Percentiles rank a stretch among this genome's conserved stretches.
phyloP scores from a whole-genome alignment of 73 alveolate genomes.

The Tetrahymena borealis region DNA sequence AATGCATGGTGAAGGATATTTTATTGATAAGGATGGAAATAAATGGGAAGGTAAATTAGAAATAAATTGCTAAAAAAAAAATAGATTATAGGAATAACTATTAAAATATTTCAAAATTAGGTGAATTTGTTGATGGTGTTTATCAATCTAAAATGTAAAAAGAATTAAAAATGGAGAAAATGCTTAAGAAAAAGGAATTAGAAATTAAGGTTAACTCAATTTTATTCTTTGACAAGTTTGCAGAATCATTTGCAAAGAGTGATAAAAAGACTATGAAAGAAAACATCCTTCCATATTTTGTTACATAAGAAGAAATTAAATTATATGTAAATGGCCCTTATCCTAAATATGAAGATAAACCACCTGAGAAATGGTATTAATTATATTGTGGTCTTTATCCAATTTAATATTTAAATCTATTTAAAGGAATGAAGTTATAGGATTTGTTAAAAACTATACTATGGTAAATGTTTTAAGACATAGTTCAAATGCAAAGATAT shows the following conservation, averaged over 20 bases:
- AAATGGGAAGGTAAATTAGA: slow-evolving; percentile 68
- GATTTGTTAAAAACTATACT: background rate
- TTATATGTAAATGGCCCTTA: slow-evolving; percentile 75
- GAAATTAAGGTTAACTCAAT: slow-evolving; percentile 53
- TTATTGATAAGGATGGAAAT: slow-evolving; percentile 71
- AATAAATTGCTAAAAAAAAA: background rate
- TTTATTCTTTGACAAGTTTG: slow-evolving; percentile 53
- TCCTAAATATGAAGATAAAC: slow-evolving; percentile 76
- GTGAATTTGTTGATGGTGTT: slow-evolving; percentile 78
- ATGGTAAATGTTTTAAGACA: slow-evolving; percentile 14
- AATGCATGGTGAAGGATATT: slow-evolving; percentile 87
- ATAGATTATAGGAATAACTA: background rate
- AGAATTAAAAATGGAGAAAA: slow-evolving; percentile 71
- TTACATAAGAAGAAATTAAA: slow-evolving; percentile 61
- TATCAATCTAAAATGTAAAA: slow-evolving; percentile 79
- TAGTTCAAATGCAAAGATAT: slow-evolving; percentile 15
- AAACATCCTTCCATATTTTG: slow-evolving; percentile 69
- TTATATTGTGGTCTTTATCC: background rate
- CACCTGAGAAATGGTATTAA: slow-evolving; percentile 82
- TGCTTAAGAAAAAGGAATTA: slow-evolving; percentile 58
- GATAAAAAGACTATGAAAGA: slow-evolving; percentile 90
- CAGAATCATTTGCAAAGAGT: slow-evolving; percentile 60
- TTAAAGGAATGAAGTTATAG: slow-evolving; percentile 6
- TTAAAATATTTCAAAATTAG: background rate
- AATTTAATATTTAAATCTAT: background rate